These are phyloP conservation scores for Mycosphaerella arachidis DNA, from an alignment of 2,329 filamentous ascomycete species.

Conservation along the genomic window DNA sequence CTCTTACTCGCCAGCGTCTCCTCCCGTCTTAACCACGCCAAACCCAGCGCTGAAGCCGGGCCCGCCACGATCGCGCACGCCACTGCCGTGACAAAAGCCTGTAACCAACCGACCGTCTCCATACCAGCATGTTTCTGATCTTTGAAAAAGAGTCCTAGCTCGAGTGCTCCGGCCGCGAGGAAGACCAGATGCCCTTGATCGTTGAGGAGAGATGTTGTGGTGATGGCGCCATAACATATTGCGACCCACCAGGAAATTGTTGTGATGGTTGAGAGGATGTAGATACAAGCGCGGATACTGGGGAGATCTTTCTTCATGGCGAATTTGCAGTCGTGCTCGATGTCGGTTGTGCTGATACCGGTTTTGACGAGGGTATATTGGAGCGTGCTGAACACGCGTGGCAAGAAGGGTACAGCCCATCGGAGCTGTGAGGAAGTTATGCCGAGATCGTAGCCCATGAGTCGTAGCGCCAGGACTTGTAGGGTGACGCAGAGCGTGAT, in stretches of 20 bases:
- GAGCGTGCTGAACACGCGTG: constrained; percentile 16
- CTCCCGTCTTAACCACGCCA: constrained; percentile 36
- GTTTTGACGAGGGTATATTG: constrained; percentile 17
- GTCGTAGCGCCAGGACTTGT: constrained; percentile 6
- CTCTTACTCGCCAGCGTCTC: constrained; percentile 32
- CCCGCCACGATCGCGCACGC: constrained; percentile 23
- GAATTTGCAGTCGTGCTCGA: constrained; percentile 12
- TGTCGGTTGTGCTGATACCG: constrained; percentile 23
- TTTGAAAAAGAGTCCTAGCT: constrained; percentile 31
- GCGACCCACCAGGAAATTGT: constrained; percentile 9
- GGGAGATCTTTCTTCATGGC: constrained; percentile 15
- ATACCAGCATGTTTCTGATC: constrained; percentile 35
- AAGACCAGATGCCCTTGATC: not conserved
- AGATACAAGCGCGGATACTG: constrained; percentile 10
- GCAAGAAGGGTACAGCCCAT: constrained; percentile 6
- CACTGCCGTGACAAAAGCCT: constrained; percentile 19
- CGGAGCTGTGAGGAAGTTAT: not conserved
- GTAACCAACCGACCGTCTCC: constrained; percentile 22
- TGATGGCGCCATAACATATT: constrained; percentile 9
- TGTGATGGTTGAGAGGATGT: constrained; percentile 4
- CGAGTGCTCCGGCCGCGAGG: constrained; percentile 18
- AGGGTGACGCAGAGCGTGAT: constrained; percentile 30
- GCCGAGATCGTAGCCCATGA: not conserved
- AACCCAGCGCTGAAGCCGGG: constrained; percentile 29
- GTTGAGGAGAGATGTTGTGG: not conserved